Percentiles rank a stretch among this genome's conserved stretches.
Evolutionary conservation across 1,284 basidiomycete genomes (phyloP).

Genomic region (Sanguinoderma infundibulare): DNA sequence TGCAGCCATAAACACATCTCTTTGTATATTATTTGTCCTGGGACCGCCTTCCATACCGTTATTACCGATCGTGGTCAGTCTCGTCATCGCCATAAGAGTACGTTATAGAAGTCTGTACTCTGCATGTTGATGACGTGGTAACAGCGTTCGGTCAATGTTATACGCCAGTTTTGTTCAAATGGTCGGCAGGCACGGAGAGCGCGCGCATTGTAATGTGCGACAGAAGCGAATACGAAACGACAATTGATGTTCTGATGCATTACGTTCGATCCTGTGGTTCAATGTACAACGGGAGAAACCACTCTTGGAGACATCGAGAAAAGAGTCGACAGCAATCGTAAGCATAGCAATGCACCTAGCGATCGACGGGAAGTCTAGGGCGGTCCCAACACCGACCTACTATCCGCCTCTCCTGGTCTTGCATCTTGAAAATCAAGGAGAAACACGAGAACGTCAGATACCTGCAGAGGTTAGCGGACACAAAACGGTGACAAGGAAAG

Average conservation of each 20-base stretch:
- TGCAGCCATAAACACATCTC: too few species aligned
- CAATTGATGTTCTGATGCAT: too few species aligned
- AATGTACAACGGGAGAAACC: background rate
- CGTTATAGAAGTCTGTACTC: background rate
- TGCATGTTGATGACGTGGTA: background rate
- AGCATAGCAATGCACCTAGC: background rate
- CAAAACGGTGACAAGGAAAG: background rate
- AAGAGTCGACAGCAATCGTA: background rate
- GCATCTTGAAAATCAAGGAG: background rate
- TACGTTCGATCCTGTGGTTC: background rate
- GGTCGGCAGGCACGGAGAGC: too few species aligned
- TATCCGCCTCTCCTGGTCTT: background rate
- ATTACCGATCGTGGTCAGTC: too few species aligned
- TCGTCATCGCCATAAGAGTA: background rate
- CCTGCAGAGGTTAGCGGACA: slow-evolving; percentile 2
- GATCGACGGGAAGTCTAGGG: background rate
- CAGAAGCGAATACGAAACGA: too few species aligned
- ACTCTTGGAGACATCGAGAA: background rate
- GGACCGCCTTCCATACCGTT: too few species aligned
- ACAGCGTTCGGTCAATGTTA: too few species aligned
- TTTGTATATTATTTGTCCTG: too few species aligned
- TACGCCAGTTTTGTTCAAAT: too few species aligned
- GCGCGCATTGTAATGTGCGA: too few species aligned
- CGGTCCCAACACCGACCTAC: background rate
- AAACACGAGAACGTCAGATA: background rate